These are phyloP conservation scores for Scheffersomyces ergatensis DNA, from an alignment of 805 yeast species.

Conservation along the genomic window DNA sequence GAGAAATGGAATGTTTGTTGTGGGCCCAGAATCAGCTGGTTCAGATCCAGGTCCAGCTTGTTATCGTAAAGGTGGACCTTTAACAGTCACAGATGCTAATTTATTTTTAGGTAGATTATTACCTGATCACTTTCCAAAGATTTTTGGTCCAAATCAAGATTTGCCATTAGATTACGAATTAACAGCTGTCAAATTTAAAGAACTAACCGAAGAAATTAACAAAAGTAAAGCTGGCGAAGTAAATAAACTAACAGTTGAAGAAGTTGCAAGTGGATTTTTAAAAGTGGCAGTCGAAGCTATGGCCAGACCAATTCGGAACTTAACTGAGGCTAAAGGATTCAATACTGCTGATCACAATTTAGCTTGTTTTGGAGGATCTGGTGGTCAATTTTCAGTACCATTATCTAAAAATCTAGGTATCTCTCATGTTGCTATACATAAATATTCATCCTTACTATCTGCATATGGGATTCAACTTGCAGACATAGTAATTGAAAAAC, in stretches of 20 bases:
- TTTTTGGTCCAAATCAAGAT: conserved; percentile 36
- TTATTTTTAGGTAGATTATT: conserved; percentile 31
- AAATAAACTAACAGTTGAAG: conserved; percentile 22
- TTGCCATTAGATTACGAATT: conserved; percentile 29
- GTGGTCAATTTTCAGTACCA: conserved; percentile 30
- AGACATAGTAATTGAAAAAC: conserved; percentile 33
- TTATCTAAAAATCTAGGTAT: conserved; percentile 29
- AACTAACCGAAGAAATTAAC: conserved; percentile 47
- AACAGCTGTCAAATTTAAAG: conserved; percentile 51
- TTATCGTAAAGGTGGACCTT: conserved; percentile 38
- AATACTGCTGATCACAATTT: conserved; percentile 28
- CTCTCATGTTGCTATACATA: conserved; percentile 28
- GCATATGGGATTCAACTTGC: conserved; percentile 35
- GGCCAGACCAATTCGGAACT: conserved; percentile 33
- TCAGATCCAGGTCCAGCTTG: conserved; percentile 42
- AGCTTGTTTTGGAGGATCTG: conserved; percentile 38
- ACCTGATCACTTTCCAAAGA: conserved; percentile 37
- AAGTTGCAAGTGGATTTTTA: conserved; percentile 32
- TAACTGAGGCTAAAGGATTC: conserved; percentile 34
- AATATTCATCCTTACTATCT: conserved; percentile 31
- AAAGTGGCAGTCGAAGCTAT: conserved; percentile 33
- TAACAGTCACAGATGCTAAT: conserved; percentile 40
- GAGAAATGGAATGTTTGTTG: conserved; percentile 37
- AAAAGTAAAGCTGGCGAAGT: conserved; percentile 19
- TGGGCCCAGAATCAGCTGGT: conserved; percentile 41